Base-by-base conservation (phyloP, 2,329 filamentous ascomycete genomes). In the Lasiodiplodia hormozganensis region DNA sequence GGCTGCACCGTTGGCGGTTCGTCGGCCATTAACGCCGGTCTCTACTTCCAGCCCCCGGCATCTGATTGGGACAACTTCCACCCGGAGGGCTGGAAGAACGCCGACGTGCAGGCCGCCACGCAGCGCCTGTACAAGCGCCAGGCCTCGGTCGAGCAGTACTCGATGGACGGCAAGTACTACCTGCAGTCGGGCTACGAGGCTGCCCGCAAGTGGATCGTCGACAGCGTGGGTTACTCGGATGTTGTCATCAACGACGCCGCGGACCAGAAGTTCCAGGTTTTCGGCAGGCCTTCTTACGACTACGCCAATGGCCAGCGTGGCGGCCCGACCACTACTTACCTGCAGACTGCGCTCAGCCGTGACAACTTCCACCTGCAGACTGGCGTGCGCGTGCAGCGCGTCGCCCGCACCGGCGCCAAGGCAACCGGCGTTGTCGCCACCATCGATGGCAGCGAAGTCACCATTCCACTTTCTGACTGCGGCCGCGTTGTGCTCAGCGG, bases 21-120 rank as follows among this genome's bases (percentile, higher is more conserved):
- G 68, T 85, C 82, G 57, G 84, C 85, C 11, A 85, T 87, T 74
- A 87, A 87, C 67, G 85, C 85, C 6, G 85, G 85, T 10, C 73
- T 87, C 1, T 86, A 82, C 73, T 86, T 86, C 70, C 81, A 86
- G 69, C 85, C 85, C 6, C 85, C 85, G 0, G 81, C 83, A 1
- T 83, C 82, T 1, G 85, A 87, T 70, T 87, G 83, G 79, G 83
- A 87, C 71, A 74, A 80, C 8, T 86, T 84, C 62, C 82, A 83
- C 65, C 84, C 84, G 0, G 70, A 74, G 0, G 83, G 82, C 16
- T 87, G 85, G 85, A 86, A 85, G 73, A 83, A 80, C 54, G 74
- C 73, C 1, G 85, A 87, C 69, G 82, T 88, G 71, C 71, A 79
- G 53, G 73, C 72, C n/a, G 83, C 85, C 0, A 85, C 83, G 5